Conservation (phyloP, 2,329 filamentous ascomycete species). For the Aspergillus chevalieri region DNA sequence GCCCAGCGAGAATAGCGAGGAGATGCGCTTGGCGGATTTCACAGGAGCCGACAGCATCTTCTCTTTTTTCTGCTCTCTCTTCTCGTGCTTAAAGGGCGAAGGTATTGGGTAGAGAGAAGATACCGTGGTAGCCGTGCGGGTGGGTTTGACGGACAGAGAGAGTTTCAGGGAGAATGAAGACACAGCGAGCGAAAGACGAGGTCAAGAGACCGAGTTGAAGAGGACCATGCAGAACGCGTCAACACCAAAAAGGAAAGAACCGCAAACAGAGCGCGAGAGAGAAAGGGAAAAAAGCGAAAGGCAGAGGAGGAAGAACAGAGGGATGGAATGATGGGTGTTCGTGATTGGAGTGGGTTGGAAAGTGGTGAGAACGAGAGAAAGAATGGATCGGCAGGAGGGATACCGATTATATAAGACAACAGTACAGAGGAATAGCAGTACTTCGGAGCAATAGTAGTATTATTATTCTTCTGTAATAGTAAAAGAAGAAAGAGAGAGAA, state of each 20-base stretch:
- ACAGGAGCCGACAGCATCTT: constrained; percentile 36
- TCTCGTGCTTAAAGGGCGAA: background rate
- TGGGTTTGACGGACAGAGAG: too few relatives aligned
- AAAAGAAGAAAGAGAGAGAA: background rate
- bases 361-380: constrained; percentile 2
- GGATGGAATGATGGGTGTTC: constrained; percentile 2
- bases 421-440: background rate
- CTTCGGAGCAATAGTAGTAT: background rate
- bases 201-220: background rate
- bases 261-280: background rate
- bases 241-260: background rate
- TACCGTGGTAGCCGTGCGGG: too few relatives aligned
- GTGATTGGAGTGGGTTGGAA: background rate
- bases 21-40: constrained; percentile 41
- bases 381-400: constrained; percentile 36
- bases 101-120: too few relatives aligned
- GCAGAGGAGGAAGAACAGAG: background rate
- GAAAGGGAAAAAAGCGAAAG: background rate
- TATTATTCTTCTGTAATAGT: background rate
- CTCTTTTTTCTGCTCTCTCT: too few relatives aligned
- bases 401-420: background rate
- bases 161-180: too few relatives aligned
- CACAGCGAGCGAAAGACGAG: background rate
- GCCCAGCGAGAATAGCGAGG: constrained; percentile 40
- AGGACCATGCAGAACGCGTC: background rate